These are phyloP conservation scores for Dinochytrium kinnereticum DNA, from an alignment of 371 early-diverging fungal genomes.

Conservation along the genomic window DNA sequence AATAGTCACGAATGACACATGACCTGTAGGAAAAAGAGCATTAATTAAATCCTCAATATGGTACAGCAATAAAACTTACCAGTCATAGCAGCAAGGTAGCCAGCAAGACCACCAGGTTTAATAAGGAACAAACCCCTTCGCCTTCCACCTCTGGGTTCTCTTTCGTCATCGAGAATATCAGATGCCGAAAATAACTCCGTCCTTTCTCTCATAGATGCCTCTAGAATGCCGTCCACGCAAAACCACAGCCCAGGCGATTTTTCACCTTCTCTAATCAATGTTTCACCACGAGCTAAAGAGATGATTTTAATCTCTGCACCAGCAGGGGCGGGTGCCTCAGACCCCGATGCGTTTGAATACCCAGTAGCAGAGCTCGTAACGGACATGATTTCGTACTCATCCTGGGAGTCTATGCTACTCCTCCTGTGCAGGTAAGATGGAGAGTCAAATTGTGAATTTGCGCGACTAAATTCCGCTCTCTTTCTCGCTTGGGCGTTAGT, in stretches of 20 bases:
- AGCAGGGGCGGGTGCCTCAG: conserved; percentile 2
- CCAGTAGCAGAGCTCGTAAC: conserved; percentile 16
- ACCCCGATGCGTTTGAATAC: conserved; percentile 12
- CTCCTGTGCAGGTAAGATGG: conserved; percentile 1
- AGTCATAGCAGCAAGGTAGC: conserved; percentile 89
- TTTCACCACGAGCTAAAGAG: conserved; percentile 71
- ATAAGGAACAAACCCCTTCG: conserved; percentile 69
- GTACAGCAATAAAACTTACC: conserved; percentile 40
- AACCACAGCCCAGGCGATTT: conserved; percentile 87
- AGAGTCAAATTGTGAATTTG: not conserved
- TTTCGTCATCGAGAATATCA: not conserved
- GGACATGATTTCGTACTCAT: conserved; percentile 24
- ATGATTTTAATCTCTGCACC: conserved; percentile 41
- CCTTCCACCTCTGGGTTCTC: not conserved
- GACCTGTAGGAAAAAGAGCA: conserved; percentile 47
- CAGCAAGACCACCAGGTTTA: conserved; percentile 86
- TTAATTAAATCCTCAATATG: not conserved
- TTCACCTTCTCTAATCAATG: conserved; percentile 82
- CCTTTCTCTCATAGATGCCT: conserved; percentile 65
- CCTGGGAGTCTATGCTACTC: conserved; percentile 24
- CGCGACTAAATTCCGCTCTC: conserved; percentile 1
- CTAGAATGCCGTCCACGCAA: conserved; percentile 88
- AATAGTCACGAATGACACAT: conserved; percentile 85
- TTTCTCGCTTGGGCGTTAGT: not conserved
- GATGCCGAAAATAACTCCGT: conserved; percentile 4